Evolutionary conservation across 495 filamentous ascomycete genomes (phyloP), one percentile per base, ranked within the genome.

Genomic region (Lindgomyces ingoldianus): DNA sequence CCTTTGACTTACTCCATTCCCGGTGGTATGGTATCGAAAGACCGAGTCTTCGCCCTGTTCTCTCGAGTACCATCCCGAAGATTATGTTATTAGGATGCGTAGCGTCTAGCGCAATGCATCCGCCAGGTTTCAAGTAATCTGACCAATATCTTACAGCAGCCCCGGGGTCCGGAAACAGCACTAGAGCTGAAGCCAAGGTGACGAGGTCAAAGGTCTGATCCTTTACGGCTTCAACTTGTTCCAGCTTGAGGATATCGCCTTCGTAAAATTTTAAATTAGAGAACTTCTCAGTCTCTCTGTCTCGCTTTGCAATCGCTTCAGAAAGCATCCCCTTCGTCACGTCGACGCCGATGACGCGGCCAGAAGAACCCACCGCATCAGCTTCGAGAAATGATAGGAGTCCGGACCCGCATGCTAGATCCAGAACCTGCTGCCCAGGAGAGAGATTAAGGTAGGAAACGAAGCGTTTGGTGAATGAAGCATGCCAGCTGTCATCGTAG

Each of bases 351-450:
- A 76, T 62, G 24, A 81, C 76, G 16, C 33, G 61, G 2, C 78
- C 78, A 2, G 27, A 54, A 2, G 68, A 44, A 0, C 77, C 77
- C 11, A 79, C 77, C 0, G 48, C 56, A 29, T 70, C 48, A 18
- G 70, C 70, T 6, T 72, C 76, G 0, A 73, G 72, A 27, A 76
- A 70, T 19, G 72, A 72, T 46, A 79, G 70, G 1, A 76, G 70
- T 10, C 79, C 79, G 4, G 77, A 81, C 16, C 78, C 80, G 63
- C 77, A 81, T 21, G 75, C 76, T 11, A 81, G 71, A 60, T 80
- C 79, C 1, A 82, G 73, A 4, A 79, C 69, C 9, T 64, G 53
- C 21, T 76, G 65, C 12, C 78, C 79, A 10, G 65, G 60, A 18
- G 60, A 24, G 8, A 76, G 18, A 8, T 50, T 14, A 0, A 66